These are phyloP conservation scores for Diutina scorzettiae DNA, from an alignment of 1,139 yeast genomes.

Conservation along the genomic window DNA sequence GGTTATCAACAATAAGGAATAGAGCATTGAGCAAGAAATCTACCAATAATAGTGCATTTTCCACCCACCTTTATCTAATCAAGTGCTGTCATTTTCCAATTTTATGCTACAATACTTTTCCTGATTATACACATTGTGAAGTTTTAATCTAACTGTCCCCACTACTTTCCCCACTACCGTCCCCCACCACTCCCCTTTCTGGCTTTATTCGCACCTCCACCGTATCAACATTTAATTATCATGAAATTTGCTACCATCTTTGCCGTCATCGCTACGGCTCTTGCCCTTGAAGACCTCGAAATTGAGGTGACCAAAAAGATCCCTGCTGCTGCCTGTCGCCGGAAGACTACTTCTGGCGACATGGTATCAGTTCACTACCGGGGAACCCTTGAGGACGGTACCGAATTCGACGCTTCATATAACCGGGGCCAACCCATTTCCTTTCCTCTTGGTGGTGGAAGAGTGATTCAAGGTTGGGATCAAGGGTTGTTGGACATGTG, in stretches of 20 bases:
- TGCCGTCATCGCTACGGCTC: not conserved
- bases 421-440: conserved; percentile 53
- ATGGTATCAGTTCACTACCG: conserved; percentile 59
- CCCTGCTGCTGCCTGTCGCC: conserved; percentile 2
- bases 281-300: not conserved
- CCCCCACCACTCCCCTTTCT: no score
- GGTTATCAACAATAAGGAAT: no score
- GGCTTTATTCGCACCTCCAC: no score
- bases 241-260: conserved; percentile 1
- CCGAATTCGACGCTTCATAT: conserved; percentile 64
- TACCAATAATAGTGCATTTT: no score
- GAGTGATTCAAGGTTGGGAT: conserved; percentile 84
- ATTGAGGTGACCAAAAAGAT: conserved; percentile 4
- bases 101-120: no score
- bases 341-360: conserved; percentile 20
- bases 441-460: conserved; percentile 62
- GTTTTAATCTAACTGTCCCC: no score
- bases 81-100: no score
- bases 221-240: not conserved
- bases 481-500: conserved; percentile 72
- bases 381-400: conserved; percentile 58
- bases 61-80: no score
- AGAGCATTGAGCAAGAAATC: no score
- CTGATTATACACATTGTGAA: no score
- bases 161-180: no score